A percentile compares a stretch with the other conserved stretches of the same genome.
These are phyloP conservation scores for Lactifluus hygrophoroides DNA, from an alignment of 768 basidiomycete species.

Conservation along the genomic window DNA sequence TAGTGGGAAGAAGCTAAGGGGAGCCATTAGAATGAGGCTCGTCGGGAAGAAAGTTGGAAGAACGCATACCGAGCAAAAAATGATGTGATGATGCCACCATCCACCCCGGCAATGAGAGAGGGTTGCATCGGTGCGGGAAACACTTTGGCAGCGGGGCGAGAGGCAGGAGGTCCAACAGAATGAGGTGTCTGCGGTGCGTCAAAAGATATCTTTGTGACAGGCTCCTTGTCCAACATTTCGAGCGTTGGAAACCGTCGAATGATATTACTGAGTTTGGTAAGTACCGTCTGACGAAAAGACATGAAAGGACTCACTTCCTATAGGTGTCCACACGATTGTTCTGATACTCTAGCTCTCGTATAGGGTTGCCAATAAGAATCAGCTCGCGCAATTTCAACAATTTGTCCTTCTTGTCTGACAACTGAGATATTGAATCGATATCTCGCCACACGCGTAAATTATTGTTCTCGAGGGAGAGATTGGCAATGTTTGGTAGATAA, in stretches of 20 bases:
- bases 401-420: constrained; percentile 51
- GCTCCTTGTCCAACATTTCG: constrained; percentile 75
- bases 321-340: constrained; percentile 54
- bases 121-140: constrained; percentile 73
- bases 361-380: constrained; percentile 66
- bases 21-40: not conserved
- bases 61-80: constrained; percentile 67
- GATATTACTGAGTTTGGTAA: constrained; percentile 50
- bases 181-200: constrained; percentile 54
- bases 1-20: constrained; percentile 65
- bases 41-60: not conserved
- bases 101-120: constrained; percentile 69
- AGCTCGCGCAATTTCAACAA: constrained; percentile 61
- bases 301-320: constrained; percentile 43
- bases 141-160: constrained; percentile 48
- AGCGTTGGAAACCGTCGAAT: constrained; percentile 73
- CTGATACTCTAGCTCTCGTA: constrained; percentile 53
- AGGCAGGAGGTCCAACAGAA: constrained; percentile 30
- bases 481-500: constrained; percentile 72
- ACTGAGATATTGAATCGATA: constrained; percentile 53
- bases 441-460: constrained; percentile 62
- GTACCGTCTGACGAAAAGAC: not conserved
- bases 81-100: constrained; percentile 54
- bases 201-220: constrained; percentile 72
- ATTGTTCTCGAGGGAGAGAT: constrained; percentile 77